Evolutionary conservation across 2,329 filamentous ascomycete genomes (phyloP), one percentile per base, ranked within the genome.

Genomic region (Periconia sp.): DNA sequence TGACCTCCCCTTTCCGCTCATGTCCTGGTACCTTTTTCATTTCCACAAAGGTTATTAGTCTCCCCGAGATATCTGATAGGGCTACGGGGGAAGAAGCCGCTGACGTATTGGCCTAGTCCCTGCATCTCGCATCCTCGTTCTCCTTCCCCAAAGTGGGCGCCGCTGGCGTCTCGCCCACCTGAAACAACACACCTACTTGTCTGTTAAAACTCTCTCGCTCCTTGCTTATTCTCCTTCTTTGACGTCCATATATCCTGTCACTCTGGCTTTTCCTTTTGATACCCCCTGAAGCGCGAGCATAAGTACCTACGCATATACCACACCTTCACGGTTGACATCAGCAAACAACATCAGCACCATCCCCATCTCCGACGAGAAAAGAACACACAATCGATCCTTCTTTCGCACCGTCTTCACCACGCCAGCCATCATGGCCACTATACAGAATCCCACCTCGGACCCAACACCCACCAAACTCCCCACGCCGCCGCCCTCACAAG

Each of bases 401-500:
- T 37, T 37, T 11, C 15, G 5, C 3, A 37, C 15, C 33, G 13
- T 37, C 33, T 5, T 37, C 11, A 13, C 33, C 33, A 3, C 33
- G 23, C 23, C 23, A 18, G 27, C 41, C 47, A 42, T 30, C 30
- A 57, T 57, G 52, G 52, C 47, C 41, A 49, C 53, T 15, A 45
- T 45, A 41, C 53, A 59, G 3, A 47, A 37, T 35, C 65, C 63
- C 18, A 15, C 60, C 18, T 53, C 50, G 17, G 52, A 55, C 45
- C 57, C 35, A 15, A 55, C 8, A 37, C 50, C 50, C 40, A 41
- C 60, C 47, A 61, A 60, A 44, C 57, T 58, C 14, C 62, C 64
- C 42, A 65, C 65, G 42, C 63, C 66, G 35, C 65, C 68, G 44
- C 56, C 59, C 18, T 68, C 68, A 20, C 61, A 60, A 41, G 57